A percentile compares a stretch with the other conserved stretches of the same genome.
These are phyloP conservation scores for Achaetomiella virescens DNA, from an alignment of 495 filamentous ascomycete genomes.

Conservation along the genomic window DNA sequence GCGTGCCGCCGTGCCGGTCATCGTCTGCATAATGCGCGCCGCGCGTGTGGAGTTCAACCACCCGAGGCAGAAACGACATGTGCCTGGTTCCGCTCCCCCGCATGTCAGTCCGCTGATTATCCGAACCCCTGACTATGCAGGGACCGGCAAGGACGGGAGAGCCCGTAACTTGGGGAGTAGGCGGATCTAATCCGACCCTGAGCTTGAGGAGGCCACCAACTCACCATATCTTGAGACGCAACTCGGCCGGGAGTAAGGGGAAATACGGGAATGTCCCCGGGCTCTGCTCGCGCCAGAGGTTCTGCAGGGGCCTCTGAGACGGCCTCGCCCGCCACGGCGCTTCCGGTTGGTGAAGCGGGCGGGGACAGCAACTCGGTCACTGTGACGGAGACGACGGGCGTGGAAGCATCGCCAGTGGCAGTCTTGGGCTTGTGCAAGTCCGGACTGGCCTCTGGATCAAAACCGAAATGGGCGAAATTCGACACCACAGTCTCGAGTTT, in stretches of 20 bases:
- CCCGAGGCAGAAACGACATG: slow-evolving; percentile 27
- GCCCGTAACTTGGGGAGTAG: background rate
- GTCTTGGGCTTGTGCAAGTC: background rate
- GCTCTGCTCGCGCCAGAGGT: background rate
- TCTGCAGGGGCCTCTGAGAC: background rate
- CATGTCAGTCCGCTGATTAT: background rate
- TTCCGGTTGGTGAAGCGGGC: background rate
- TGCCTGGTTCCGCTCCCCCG: slow-evolving; percentile 7
- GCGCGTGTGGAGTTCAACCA: slow-evolving; percentile 30
- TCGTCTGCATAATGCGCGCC: slow-evolving; percentile 25
- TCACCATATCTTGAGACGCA: slow-evolving; percentile 34
- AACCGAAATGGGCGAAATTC: background rate
- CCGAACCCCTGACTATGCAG: background rate
- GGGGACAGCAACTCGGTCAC: slow-evolving; percentile 4
- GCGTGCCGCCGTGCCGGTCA: background rate
- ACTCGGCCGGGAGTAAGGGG: slow-evolving; percentile 30
- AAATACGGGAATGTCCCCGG: slow-evolving; percentile 26
- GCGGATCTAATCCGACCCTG: too few relatives aligned
- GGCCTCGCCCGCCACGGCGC: background rate
- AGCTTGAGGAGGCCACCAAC: background rate
- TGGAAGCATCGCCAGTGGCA: background rate
- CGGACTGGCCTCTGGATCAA: background rate
- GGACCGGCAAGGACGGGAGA: background rate
- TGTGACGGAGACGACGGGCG: background rate
- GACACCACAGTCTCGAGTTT: background rate